Base-by-base conservation (phyloP, 23 red algal species). In the Gracilaria domingensis region DNA sequence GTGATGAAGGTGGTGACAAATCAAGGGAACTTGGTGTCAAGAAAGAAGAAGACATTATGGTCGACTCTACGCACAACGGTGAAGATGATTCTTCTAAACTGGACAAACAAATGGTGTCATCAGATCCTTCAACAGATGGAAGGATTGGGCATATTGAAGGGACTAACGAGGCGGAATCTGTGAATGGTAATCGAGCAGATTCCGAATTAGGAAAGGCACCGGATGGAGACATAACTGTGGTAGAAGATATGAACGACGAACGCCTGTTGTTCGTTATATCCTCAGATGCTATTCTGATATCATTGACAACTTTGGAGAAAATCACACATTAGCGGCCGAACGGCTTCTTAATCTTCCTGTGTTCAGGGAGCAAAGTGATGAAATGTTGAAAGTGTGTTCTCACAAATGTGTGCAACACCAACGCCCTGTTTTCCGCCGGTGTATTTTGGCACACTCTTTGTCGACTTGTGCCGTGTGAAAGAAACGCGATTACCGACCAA, bases 381-480 rank as follows among this genome's bases (percentile, higher is more conserved):
- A 72, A 60, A 86, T 95, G 94, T 98, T 55, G 91, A 96, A 74
- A 59, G 79, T 42, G 59, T 96, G 17, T 90, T 98, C 61, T 85
- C 76, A 48, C 85, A 85, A 79, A 75, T 98, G 84, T 88, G 87
- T 40, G 85, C 93, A 33, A 65, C 93, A 54, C 97, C 97, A 8
- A 45, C 35, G 0, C 83, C 93, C 12, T 66, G 65, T 25, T 85
- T 86, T 44, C 81, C 93, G 13, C 81, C 87, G 8, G 71, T 98
- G 18, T 98, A 94, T 47, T 98, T 95, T 57, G 93, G 90, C 35
- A 88, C 85, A 12, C 69, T 98, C 79, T 94, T 98, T 69, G 86
- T 96, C 24, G 97, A 98, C 54, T 84, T 98, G 61, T 98, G 97
- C 81, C 84, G 83, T 28, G 91, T 90, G 87, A 90, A 91, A 33